phyloP scores from a whole-genome alignment of 1,284 basidiomycete genomes.

The Boletellus sp. region DNA sequence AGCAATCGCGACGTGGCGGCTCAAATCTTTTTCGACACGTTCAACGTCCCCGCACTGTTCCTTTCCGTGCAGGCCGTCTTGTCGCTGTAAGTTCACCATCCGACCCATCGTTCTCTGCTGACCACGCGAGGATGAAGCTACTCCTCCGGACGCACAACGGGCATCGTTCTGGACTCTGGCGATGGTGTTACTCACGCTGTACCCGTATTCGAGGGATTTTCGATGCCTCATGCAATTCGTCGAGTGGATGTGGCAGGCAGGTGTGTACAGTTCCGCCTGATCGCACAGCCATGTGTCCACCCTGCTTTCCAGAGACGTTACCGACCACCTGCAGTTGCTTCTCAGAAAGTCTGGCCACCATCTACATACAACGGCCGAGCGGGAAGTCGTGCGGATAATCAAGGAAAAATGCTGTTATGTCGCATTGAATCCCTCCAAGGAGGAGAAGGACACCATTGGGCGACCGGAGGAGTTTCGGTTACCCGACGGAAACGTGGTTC shows the following conservation, averaged over 20 bases:
- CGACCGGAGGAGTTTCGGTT: constrained; percentile 88
- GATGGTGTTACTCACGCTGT: constrained; percentile 99
- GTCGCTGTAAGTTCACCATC: constrained; percentile 66
- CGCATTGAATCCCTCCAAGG: constrained; percentile 86
- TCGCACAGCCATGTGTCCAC: constrained; percentile 12
- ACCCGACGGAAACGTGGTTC: constrained; percentile 93
- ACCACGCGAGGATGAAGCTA: constrained; percentile 59
- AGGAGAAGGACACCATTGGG: constrained; percentile 86
- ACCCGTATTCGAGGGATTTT: constrained; percentile 98
- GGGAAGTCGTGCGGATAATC: constrained; percentile 95
- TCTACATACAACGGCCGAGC: constrained; percentile 94
- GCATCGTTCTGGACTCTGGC: constrained; percentile 97
- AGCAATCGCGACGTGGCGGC: constrained; percentile 93
- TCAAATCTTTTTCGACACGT: constrained; percentile 98
- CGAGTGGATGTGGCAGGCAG: constrained; percentile 95
- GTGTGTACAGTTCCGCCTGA: constrained; percentile 39
- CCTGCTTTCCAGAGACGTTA: constrained; percentile 73
- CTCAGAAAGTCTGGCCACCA: constrained; percentile 94
- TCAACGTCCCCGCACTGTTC: constrained; percentile 98
- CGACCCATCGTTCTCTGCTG: constrained; percentile 2
- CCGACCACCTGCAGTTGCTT: constrained; percentile 91
- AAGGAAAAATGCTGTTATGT: constrained; percentile 99
- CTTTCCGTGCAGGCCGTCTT: constrained; percentile 97
- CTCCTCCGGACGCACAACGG: constrained; percentile 98
- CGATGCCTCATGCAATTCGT: constrained; percentile 97